A percentile compares a stretch with the other conserved stretches of the same genome.
Evolutionary conservation across 176 grass and related monocot genomes (phyloP).

Genomic region (Lolium perenne): DNA sequence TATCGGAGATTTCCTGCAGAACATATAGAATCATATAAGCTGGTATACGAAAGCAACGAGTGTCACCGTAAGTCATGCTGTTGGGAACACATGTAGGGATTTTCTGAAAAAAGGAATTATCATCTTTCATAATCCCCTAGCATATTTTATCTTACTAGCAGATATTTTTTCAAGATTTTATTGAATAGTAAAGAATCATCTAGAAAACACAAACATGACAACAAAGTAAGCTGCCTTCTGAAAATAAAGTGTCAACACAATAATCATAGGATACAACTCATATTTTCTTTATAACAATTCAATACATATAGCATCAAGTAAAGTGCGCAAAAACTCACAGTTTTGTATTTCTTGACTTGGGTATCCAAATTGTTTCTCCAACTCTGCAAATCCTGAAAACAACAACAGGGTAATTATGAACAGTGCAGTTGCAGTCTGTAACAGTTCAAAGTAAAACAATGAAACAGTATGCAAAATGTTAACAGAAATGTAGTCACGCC

Average conservation of each 20-base stretch:
- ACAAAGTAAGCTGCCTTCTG: background rate
- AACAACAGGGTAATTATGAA: background rate
- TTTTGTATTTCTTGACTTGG: constrained; percentile 93
- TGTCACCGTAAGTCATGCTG: background rate
- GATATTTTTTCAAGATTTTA: background rate
- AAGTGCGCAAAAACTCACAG: constrained; percentile 55
- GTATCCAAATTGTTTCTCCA: constrained; percentile 92
- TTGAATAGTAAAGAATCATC: background rate
- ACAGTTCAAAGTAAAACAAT: background rate
- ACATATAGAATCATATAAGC: constrained; percentile 44
- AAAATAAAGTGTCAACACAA: background rate
- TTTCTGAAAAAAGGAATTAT: background rate
- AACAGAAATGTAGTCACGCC: background rate
- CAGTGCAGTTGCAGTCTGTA: background rate
- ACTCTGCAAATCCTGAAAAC: constrained; percentile 81
- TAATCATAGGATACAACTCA: background rate
- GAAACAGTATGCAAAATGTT: background rate
- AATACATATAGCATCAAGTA: constrained; percentile 1
- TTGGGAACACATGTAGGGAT: constrained; percentile 16
- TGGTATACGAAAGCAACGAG: background rate
- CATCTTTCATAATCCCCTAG: background rate
- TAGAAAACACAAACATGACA: background rate
- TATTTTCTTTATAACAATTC: background rate
- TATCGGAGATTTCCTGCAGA: constrained; percentile 82
- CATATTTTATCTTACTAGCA: background rate